Evolutionary conservation across 345 rosid genomes (phyloP).

Genomic region (Gossypium rotundifolium): DNA sequence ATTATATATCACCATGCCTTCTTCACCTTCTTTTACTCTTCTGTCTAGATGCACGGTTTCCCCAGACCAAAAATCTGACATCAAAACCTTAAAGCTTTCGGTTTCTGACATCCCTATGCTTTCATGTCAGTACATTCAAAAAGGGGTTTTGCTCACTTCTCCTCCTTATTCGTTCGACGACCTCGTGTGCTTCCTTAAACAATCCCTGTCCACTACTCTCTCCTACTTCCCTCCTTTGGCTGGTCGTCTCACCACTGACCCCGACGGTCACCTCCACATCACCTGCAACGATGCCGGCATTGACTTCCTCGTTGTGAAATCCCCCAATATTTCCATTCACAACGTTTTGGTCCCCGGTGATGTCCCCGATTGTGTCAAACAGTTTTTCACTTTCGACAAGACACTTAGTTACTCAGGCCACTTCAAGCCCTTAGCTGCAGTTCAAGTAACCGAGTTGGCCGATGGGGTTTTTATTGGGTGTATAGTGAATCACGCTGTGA

Average conservation of each 20-base stretch:
- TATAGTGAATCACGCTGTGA: slow-evolving; percentile 77
- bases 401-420: slow-evolving; percentile 83
- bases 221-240: slow-evolving; percentile 81
- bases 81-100: slow-evolving; percentile 50
- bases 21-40: slow-evolving; percentile 31
- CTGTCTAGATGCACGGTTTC: slow-evolving; percentile 52
- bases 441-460: slow-evolving; percentile 71
- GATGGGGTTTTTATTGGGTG: slow-evolving; percentile 81
- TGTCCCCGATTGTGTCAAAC: slow-evolving; percentile 57
- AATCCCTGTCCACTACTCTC: slow-evolving; percentile 62
- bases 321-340: slow-evolving; percentile 32
- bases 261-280: slow-evolving; percentile 56
- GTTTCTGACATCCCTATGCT: slow-evolving; percentile 97
- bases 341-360: slow-evolving; percentile 42
- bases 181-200: slow-evolving; percentile 41
- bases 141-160: slow-evolving; percentile 63
- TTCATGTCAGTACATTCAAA: slow-evolving; percentile 94
- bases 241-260: slow-evolving; percentile 63
- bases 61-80: slow-evolving; percentile 42
- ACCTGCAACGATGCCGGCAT: slow-evolving; percentile 71
- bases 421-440: slow-evolving; percentile 59
- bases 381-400: slow-evolving; percentile 63
- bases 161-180: slow-evolving; percentile 43
- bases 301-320: slow-evolving; percentile 58
- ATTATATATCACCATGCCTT: slow-evolving; percentile 45